These are phyloP conservation scores for Colletotrichum graminicola DNA, from an alignment of 2,329 filamentous ascomycete genomes.

Conservation along the genomic window DNA sequence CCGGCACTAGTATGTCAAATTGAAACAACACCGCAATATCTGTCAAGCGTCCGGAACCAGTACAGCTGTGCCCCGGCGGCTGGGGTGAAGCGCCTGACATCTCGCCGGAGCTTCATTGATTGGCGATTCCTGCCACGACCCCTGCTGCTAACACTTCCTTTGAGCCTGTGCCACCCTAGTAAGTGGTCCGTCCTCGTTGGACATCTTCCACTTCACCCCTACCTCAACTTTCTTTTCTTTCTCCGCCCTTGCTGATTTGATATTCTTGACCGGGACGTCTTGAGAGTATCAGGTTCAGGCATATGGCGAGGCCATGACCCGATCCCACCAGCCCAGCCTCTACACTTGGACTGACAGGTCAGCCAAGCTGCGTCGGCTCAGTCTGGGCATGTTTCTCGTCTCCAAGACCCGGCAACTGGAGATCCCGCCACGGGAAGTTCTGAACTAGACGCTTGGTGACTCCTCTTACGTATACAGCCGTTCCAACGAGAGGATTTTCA, in stretches of 20 bases:
- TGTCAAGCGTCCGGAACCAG: not conserved
- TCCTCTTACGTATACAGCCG: conserved; percentile 25
- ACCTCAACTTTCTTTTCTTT: conserved; percentile 32
- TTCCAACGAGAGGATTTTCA: not conserved
- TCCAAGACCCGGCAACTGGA: not conserved
- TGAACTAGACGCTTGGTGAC: conserved; percentile 2
- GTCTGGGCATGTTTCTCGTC: conserved; percentile 12
- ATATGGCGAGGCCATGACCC: conserved; percentile 9
- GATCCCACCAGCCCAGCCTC: conserved; percentile 6
- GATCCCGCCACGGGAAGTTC: conserved; percentile 13
- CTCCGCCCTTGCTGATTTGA: not conserved
- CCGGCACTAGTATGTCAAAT: conserved; percentile 7
- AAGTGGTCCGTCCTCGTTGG: not conserved
- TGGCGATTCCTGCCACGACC: conserved; percentile 19
- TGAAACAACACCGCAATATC: conserved; percentile 25
- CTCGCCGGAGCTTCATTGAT: conserved; percentile 17
- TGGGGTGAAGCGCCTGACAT: conserved; percentile 1
- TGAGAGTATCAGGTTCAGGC: no score
- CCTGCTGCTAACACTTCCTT: conserved; percentile 5
- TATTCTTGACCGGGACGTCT: no score
- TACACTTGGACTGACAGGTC: conserved; percentile 28
- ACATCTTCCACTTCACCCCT: conserved; percentile 14
- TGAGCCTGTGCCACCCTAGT: conserved; percentile 19
- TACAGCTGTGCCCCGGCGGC: conserved; percentile 9
- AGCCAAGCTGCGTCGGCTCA: conserved; percentile 12